Percentiles rank a stretch among this genome's conserved stretches.
These are phyloP conservation scores for Hypoxylon trugodes DNA, from an alignment of 495 filamentous ascomycete species.

Conservation along the genomic window DNA sequence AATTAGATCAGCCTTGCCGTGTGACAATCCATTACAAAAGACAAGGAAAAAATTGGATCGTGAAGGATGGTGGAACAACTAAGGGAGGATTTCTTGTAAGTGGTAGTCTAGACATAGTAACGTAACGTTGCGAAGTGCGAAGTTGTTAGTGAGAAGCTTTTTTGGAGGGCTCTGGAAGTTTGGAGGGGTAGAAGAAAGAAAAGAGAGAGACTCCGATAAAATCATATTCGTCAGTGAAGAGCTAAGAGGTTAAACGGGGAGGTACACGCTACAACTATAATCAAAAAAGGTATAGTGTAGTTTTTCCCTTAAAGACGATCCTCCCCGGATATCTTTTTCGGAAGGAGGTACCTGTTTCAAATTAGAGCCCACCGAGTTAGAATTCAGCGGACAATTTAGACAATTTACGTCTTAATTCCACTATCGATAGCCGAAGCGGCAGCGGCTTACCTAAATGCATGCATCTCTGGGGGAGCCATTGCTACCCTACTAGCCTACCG, in stretches of 20 bases:
- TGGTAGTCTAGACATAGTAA: constrained; percentile 27
- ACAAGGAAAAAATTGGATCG: constrained; percentile 26
- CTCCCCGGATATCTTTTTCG: not conserved
- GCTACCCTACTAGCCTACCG: too few relatives aligned
- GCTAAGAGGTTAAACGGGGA: not conserved
- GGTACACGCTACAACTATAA: not conserved
- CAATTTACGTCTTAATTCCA: too few relatives aligned
- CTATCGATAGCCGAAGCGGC: too few relatives aligned
- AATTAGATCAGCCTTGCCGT: constrained; percentile 16
- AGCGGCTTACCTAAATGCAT: too few relatives aligned
- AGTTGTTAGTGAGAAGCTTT: constrained; percentile 21
- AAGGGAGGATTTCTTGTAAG: constrained; percentile 14
- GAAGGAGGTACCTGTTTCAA: constrained; percentile 5
- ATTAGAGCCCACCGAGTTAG: too few relatives aligned
- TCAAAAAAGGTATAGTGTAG: constrained; percentile 6
- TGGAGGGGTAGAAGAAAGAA: not conserved
- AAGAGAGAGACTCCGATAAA: not conserved
- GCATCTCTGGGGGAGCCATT: too few relatives aligned
- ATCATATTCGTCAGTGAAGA: not conserved
- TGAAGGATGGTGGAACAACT: constrained; percentile 21
- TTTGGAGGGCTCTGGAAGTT: too few relatives aligned
- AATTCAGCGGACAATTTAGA: too few relatives aligned
- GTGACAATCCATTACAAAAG: constrained; percentile 33
- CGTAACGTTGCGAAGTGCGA: constrained; percentile 48
- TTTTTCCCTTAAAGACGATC: not conserved